Base-by-base conservation (phyloP, 2,329 filamentous ascomycete genomes). In the Arthroderma uncinatum region DNA sequence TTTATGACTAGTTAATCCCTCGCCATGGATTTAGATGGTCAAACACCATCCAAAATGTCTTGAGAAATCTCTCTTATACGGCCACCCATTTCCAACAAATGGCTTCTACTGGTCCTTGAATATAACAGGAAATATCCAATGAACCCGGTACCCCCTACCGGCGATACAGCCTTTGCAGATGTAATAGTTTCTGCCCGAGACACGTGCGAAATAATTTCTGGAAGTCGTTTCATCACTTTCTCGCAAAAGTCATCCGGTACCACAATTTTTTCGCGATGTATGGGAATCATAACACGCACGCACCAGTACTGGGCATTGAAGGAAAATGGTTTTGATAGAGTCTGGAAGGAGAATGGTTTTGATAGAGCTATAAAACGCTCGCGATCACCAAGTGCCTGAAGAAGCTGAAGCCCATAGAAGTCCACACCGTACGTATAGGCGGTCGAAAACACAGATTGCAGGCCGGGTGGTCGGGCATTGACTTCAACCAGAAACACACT, bases 401-500 rank as follows among this genome's bases (percentile, higher is more conserved):
- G 16, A 16, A 40, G 37, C 8, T 19, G 37, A 12, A 59, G 19
- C 14, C 23, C 59, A 19, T 10, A 53, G 44, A 63, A 67, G 56
- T 67, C 64, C 9, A 67, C 56, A 5, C 65, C 65, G 44, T 66
- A 67, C 1, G 60, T 60, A n/a, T 50, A 34, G 4, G 34, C n/a
- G 54, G 44, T 12, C 66, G 66, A 2, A 56, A 21, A 48, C 21
- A 25, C 54, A 42, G 3, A 66, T 66, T 7, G 66, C 62, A 0
- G 61, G 56, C 2, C 67, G 61, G 66, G 63, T 1, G 61, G 60
- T 1, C 67, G 62, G 16, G 62, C 50, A 57, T 69, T 69, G 37
- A 68, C 59, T 54, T 69, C 66, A 25, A 66, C 62, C 14, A 68
- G 50, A 37, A 53, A 64, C 50, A 54, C 59, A 30, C 39, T 23